Percentiles rank a stretch among this genome's conserved stretches.
Evolutionary conservation across 2,329 filamentous ascomycete species (phyloP).

Genomic region (Myriangium duriaei): DNA sequence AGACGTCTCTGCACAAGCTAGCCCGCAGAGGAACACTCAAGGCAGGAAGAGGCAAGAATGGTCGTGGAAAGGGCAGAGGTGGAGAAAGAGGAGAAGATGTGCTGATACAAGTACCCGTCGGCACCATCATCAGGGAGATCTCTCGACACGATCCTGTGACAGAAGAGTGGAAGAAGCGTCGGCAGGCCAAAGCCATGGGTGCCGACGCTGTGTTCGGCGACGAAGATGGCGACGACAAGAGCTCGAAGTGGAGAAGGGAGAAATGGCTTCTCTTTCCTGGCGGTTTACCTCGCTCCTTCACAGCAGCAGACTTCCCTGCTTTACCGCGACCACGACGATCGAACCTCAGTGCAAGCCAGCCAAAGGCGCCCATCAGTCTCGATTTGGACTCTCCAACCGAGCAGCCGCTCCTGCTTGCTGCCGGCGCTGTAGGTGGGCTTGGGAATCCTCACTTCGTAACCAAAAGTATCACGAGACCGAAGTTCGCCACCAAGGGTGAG

Average conservation of each 20-base stretch:
- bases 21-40: conserved; percentile 62
- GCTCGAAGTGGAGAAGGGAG: conserved; percentile 38
- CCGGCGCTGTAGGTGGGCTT: conserved; percentile 76
- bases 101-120: conserved; percentile 80
- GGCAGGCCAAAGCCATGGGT: conserved; percentile 20
- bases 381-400: conserved; percentile 58
- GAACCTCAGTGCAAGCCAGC: conserved; percentile 53
- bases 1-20: conserved; percentile 89
- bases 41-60: conserved; percentile 63
- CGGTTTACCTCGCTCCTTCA: conserved; percentile 57
- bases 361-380: conserved; percentile 52
- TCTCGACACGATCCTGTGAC: conserved; percentile 63
- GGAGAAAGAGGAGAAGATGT: conserved; percentile 79
- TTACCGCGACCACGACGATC: conserved; percentile 45
- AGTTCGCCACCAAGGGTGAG: conserved; percentile 82
- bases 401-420: conserved; percentile 70
- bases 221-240: conserved; percentile 26
- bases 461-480: conserved; percentile 59
- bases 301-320: conserved; percentile 44
- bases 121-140: conserved; percentile 78
- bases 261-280: conserved; percentile 85
- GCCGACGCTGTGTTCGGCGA: conserved; percentile 22
- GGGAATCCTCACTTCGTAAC: conserved; percentile 90
- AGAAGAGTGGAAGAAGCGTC: conserved; percentile 43
- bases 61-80: conserved; percentile 58